Base-by-base conservation (phyloP, 1,284 basidiomycete species). In the Malassezia caprae region DNA sequence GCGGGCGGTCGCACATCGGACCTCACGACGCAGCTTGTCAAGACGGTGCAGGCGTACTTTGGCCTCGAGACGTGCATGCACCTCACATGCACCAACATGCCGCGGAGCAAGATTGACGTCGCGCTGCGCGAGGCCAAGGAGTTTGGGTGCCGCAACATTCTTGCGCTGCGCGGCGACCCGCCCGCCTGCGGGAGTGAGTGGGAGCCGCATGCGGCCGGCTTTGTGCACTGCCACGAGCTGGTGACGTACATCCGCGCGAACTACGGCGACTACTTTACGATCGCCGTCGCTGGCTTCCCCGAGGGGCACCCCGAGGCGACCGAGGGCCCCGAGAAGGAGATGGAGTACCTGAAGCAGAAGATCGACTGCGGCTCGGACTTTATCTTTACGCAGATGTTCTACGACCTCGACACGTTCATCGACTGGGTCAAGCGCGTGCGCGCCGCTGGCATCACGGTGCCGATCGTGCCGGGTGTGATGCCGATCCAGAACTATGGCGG, bases 401-500 rank as follows among this genome's bases (percentile, higher is more conserved):
- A 90, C 77, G 89, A 93, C 70, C 83, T 85, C 51, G 82, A 90
- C 47, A 72, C 88, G 62, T 93, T 91, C 76, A 82, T 87, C 62
- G 77, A 79, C 34, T 93, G 89, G 89, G 87, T 90, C 57, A 84
- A 83, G 64, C 80, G 83, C 31, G 68, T 75, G 12, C 62, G 69
- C 32, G 62, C 61, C 32, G 62, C 63, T 41, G 77, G 93, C 8
- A 94, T 98, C 76, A 88, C 83, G 0, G 81, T 93, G 23, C 93
- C 94, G 15, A 90, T 98, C 72, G 84, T 98, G 6, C 94, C 94
- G 21, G 89, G 89, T 35, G 87, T 98, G 69, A 91, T 90, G 77
- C 93, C 93, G 5, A 91, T 98, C 62, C 93, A 98, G 77, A 96
- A 89, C 32, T 96, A 90, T 85, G 90, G 91, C 65, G 91, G 90